phyloP scores from a whole-genome alignment of 257 asterid species.

The Ocimum tenuiflorum region DNA sequence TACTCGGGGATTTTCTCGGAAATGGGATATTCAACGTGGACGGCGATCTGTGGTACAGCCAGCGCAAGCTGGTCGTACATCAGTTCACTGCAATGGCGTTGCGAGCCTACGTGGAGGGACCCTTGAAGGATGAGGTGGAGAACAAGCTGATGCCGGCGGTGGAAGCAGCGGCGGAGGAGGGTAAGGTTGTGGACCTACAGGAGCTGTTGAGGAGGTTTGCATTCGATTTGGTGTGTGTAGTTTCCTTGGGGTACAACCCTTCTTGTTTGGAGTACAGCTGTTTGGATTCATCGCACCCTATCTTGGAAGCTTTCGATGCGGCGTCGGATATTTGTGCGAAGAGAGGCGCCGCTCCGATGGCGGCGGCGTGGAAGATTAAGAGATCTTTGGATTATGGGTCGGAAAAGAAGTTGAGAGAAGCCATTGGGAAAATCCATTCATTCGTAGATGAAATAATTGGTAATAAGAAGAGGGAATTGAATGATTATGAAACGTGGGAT shows the following conservation, averaged over 20 bases:
- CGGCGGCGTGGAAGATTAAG: slow-evolving; percentile 45
- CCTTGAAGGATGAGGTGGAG: slow-evolving; percentile 30
- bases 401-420: slow-evolving; percentile 37
- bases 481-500: background rate
- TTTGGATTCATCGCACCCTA: slow-evolving; percentile 24
- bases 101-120: slow-evolving; percentile 24
- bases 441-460: slow-evolving; percentile 28
- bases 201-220: slow-evolving; percentile 49
- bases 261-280: slow-evolving; percentile 30
- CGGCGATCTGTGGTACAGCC: slow-evolving; percentile 45
- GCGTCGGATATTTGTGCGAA: slow-evolving; percentile 57
- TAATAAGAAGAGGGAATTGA: slow-evolving; percentile 15
- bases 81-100: slow-evolving; percentile 34
- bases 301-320: slow-evolving; percentile 43
- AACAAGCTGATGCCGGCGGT: slow-evolving; percentile 41
- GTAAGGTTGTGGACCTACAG: slow-evolving; percentile 43
- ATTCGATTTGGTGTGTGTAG: slow-evolving; percentile 49
- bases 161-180: slow-evolving; percentile 23
- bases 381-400: slow-evolving; percentile 37
- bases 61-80: slow-evolving; percentile 39
- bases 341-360: slow-evolving; percentile 43
- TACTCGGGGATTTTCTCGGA: slow-evolving; percentile 54
- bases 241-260: slow-evolving; percentile 55
- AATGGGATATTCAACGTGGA: slow-evolving; percentile 58
- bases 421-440: slow-evolving; percentile 34